phyloP scores from a whole-genome alignment of 805 yeast genomes.

The Schwanniomyces pseudopolymorphus region DNA sequence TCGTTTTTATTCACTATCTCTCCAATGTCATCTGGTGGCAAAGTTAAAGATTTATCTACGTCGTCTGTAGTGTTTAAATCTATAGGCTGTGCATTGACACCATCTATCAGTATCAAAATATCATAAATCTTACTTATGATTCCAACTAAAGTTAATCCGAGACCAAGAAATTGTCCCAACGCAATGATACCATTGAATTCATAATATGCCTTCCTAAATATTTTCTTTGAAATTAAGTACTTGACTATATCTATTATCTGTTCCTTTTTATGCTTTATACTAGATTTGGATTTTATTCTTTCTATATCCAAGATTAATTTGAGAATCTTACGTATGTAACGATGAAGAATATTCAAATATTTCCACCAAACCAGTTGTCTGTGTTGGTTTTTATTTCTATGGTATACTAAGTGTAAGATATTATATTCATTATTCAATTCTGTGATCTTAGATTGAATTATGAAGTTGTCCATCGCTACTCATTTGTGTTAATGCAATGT shows the following conservation, averaged over 20 bases:
- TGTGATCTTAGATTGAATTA: not conserved
- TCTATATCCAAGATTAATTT: conserved; percentile 13
- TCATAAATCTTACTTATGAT: conserved; percentile 45
- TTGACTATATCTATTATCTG: conserved; percentile 13
- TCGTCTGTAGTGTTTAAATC: not conserved
- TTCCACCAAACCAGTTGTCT: conserved; percentile 76
- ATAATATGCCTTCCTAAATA: conserved; percentile 51
- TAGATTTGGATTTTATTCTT: conserved; percentile 5
- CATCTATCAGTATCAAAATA: conserved; percentile 17
- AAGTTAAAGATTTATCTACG: not conserved
- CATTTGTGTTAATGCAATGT: not conserved
- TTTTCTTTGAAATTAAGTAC: conserved; percentile 32
- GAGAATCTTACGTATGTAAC: conserved; percentile 48
- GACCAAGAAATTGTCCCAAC: conserved; percentile 69
- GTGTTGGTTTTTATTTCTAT: conserved; percentile 78
- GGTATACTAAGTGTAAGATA: conserved; percentile 61
- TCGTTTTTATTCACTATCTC: conserved; percentile 20
- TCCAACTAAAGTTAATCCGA: conserved; percentile 72
- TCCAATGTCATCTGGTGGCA: conserved; percentile 13
- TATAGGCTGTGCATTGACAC: conserved; percentile 6
- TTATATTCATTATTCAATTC: conserved; percentile 47
- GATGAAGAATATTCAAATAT: conserved; percentile 59
- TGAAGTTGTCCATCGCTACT: conserved; percentile 3
- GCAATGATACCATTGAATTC: conserved; percentile 67
- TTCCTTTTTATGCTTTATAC: conserved; percentile 10